Base-by-base conservation (phyloP, 306 rosid species). In the Medicago ruthenica region DNA sequence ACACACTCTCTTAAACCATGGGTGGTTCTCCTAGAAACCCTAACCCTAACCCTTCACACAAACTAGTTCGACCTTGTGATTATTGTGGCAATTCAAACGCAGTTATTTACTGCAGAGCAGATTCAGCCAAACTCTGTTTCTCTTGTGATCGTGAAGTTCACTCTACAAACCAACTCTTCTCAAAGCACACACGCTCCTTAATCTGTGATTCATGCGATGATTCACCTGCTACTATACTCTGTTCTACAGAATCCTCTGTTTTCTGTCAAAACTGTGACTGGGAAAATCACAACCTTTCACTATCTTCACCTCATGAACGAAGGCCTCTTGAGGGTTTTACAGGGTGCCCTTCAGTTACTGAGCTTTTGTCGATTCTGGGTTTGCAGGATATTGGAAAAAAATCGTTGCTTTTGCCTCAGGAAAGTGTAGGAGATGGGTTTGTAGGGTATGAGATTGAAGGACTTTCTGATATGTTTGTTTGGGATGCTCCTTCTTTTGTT, bases 231-330 rank as follows among this genome's bases (percentile, higher is more conserved):
- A 83, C 98, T 0, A 88, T 93, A 67, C 90, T 89, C 77, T 93
- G 98, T 85, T 87, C 96, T 2, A 84, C 94, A 0, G 98, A 91
- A 17, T 47, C 80, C 81, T 85, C 89, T 77, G 93, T 90, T 80
- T 55, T 90, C 14, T 93, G 98, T 51, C 98, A 90, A 84, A 91
- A 89, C 53, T 93, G 98, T 69, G 98, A 93, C 80, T 93, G 98
- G 98, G 97, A 91, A 61, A 83, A 60, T 8, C 97, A 92, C 74
- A 82, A 76, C 14, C 63, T 64, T 36, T 73, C 89, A 0, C 69
- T 80, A 3, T 81, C 89, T 21, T 10, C 62, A n/a, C 79, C 80
- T 2, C 98, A 93, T 22, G 83, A 88, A 4, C 54, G 98, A 40
- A 81, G 95, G 61, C 97, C 98, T 7, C 86, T 93, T 10, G 98